Evolutionary conservation across 805 yeast genomes (phyloP).

Genomic region (Schwanniomyces polymorphus): DNA sequence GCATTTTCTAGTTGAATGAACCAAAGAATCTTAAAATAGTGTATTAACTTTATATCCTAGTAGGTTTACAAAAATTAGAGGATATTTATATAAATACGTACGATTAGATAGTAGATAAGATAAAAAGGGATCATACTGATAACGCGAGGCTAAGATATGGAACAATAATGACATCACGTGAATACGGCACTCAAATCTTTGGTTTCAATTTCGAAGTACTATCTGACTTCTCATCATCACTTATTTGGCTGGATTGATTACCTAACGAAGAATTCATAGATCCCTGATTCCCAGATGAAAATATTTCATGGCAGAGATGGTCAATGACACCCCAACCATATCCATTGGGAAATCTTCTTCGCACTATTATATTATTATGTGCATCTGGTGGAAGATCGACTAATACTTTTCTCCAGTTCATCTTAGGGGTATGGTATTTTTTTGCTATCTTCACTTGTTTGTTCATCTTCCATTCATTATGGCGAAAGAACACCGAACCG

Average conservation of each 20-base stretch:
- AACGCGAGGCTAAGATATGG: neutral
- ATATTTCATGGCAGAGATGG: conserved; percentile 33
- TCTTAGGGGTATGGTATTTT: conserved; percentile 34
- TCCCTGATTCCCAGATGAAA: conserved; percentile 7
- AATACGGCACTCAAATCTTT: neutral
- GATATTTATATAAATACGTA: neutral
- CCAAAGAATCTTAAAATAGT: too few relatives aligned
- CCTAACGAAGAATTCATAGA: neutral
- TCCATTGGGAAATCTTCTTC: conserved; percentile 44
- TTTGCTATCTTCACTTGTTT: conserved; percentile 43
- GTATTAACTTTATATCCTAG: too few relatives aligned
- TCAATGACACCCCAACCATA: conserved; percentile 50
- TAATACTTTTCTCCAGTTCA: conserved; percentile 46
- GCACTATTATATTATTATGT: conserved; percentile 44
- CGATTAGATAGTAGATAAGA: neutral
- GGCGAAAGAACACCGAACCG: conserved; percentile 19
- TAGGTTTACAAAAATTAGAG: neutral
- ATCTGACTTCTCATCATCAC: neutral
- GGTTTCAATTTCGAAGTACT: neutral
- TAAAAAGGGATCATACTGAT: neutral
- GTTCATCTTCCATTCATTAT: conserved; percentile 33
- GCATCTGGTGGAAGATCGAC: conserved; percentile 47
- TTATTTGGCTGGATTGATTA: too few relatives aligned
- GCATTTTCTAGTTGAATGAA: neutral
- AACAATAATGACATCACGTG: neutral